Evolutionary conservation across 306 rosid species (phyloP), one percentile per base, ranked within the genome.

Genomic region (Arachis hypogaea): DNA sequence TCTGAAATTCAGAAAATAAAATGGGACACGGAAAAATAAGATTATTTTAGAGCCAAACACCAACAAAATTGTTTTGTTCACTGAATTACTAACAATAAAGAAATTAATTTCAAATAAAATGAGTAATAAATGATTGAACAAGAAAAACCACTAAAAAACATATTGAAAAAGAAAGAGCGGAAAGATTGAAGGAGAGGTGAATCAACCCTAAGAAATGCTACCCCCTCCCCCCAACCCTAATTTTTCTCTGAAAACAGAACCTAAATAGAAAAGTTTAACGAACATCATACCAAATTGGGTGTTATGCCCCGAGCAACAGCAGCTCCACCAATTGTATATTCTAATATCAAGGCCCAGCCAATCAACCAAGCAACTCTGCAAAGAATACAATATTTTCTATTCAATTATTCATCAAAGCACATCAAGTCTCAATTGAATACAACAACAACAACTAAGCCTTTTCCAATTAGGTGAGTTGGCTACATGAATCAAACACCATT

Each of bases 231-330:
- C 38, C 38, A 33, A 33, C 38, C 38, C 38, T 2, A 33, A 33
- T 2, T 33, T 33, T 33, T 2, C 38, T 33, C 38, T 2, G 6
- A 45, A 38, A 63, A 5, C 30, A 11, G 47, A 68, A 67, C 8
- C 52, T 42, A 47, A 42, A 14, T 6, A 49, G 30, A 64, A 54
- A 33, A 59, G 9, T 59, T 59, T 10, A 66, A 69, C 64, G 36
- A 66, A 63, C 50, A 68, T 5, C 28, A 29, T 75, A 94, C 98
- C 95, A 94, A 63, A 87, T 94, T 94, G 14, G 98, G 98, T 29
- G 98, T 86, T 78, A 94, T 88, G 83, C 98, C 96, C 33, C 98
- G 96, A 44, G 98, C 96, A 84, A 94, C 98, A 51, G 96, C 85
- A 44, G 98, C 78, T 36, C 92, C 95, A 30, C 98, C 91, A 54